Percentiles rank a stretch among this genome's conserved stretches.
phyloP scores from a whole-genome alignment of 1,139 yeast genomes.

The Candida labiduridarum region DNA sequence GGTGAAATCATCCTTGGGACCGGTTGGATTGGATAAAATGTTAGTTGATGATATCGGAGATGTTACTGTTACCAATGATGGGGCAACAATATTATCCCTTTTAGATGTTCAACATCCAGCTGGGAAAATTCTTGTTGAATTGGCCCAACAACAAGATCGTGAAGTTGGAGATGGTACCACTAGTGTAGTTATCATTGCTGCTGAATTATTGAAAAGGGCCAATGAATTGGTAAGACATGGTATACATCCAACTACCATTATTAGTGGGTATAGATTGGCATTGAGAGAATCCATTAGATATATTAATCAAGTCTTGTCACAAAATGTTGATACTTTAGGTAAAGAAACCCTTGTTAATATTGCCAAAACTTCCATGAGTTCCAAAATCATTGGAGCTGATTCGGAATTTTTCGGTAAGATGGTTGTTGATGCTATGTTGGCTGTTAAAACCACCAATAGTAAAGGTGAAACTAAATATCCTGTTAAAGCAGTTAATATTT shows the following conservation, averaged over 20 bases:
- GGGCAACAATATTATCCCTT: constrained; percentile 90
- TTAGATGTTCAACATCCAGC: constrained; percentile 99
- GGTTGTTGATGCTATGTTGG: constrained; percentile 95
- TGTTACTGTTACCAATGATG: constrained; percentile 98
- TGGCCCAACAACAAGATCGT: constrained; percentile 98
- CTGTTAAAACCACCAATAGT: constrained; percentile 87
- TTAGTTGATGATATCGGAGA: constrained; percentile 99
- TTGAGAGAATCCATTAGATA: constrained; percentile 89
- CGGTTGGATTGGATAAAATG: constrained; percentile 98
- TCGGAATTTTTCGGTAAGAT: constrained; percentile 85
- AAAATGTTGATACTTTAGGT: constrained; percentile 79
- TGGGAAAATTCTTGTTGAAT: constrained; percentile 92
- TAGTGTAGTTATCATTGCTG: constrained; percentile 93
- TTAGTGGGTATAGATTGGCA: constrained; percentile 94
- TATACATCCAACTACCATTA: constrained; percentile 96
- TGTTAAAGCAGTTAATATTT: constrained; percentile 92
- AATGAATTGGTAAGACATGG: constrained; percentile 91
- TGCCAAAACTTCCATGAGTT: constrained; percentile 96
- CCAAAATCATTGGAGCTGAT: constrained; percentile 96
- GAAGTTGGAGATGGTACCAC: constrained; percentile 99
- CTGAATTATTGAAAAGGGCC: constrained; percentile 90
- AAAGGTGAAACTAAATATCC: constrained; percentile 94
- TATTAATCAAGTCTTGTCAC: constrained; percentile 81
- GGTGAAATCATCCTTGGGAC: constrained; percentile 95
- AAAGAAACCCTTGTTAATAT: constrained; percentile 81